Evolutionary conservation across 2,329 filamentous ascomycete species (phyloP).

Genomic region (Fusarium chaquense): DNA sequence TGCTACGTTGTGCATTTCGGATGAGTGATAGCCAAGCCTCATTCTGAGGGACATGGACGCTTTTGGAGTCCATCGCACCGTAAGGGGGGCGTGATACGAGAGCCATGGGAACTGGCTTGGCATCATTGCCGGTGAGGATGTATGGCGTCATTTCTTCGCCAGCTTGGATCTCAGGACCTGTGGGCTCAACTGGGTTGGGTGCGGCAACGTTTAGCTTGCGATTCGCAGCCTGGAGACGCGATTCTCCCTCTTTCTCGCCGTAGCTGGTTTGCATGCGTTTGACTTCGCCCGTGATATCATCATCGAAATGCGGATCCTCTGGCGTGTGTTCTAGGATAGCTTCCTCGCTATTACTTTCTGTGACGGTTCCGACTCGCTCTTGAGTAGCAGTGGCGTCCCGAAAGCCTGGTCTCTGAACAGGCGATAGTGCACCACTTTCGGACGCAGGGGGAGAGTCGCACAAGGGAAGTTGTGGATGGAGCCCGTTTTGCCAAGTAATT

Average conservation of each 20-base stretch:
- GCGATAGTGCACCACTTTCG: slow-evolving; percentile 2
- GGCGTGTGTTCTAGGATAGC: slow-evolving; percentile 67
- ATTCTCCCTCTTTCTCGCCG: slow-evolving; percentile 63
- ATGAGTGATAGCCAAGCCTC: slow-evolving; percentile 79
- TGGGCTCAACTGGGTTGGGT: slow-evolving; percentile 61
- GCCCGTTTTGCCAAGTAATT: slow-evolving; percentile 75
- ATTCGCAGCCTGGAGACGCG: slow-evolving; percentile 68
- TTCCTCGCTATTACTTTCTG: neutral
- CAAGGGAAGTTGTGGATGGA: slow-evolving; percentile 50
- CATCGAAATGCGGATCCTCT: slow-evolving; percentile 73
- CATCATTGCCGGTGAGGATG: slow-evolving; percentile 53
- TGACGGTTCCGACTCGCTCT: neutral
- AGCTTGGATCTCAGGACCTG: slow-evolving; percentile 65
- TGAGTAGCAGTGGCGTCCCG: neutral
- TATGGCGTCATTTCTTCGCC: slow-evolving; percentile 75
- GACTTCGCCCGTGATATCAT: slow-evolving; percentile 70
- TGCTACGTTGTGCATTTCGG: slow-evolving; percentile 68
- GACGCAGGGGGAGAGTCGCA: slow-evolving; percentile 1
- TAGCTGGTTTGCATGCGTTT: slow-evolving; percentile 70
- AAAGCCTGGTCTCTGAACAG: neutral
- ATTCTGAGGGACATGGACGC: slow-evolving; percentile 77
- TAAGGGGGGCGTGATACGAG: slow-evolving; percentile 77
- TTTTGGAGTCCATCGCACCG: slow-evolving; percentile 71
- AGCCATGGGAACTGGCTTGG: slow-evolving; percentile 75
- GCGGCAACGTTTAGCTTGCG: slow-evolving; percentile 74